phyloP scores from a whole-genome alignment of 73 alveolate genomes.

The Paramecium bursaria region DNA sequence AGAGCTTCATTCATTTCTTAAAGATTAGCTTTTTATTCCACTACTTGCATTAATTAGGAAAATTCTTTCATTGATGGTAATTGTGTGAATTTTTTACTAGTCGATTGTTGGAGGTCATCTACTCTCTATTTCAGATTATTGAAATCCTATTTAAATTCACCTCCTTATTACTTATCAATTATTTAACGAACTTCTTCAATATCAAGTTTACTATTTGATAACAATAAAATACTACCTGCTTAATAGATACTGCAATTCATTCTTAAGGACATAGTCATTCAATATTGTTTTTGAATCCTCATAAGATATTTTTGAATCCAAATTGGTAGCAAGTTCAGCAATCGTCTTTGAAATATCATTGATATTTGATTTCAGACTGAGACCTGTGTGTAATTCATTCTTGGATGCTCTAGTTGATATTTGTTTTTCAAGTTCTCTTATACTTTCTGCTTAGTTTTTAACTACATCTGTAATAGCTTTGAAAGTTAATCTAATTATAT shows the following conservation, averaged over 20 bases:
- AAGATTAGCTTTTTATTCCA: conserved; percentile 31
- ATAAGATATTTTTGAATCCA: conserved; percentile 88
- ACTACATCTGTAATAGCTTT: conserved; percentile 94
- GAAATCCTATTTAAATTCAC: conserved; percentile 38
- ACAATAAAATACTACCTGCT: conserved; percentile 11
- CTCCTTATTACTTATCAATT: conserved; percentile 40
- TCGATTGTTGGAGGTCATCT: conserved; percentile 1
- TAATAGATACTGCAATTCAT: conserved; percentile 70
- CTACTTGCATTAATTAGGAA: neutral
- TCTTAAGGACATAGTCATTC: conserved; percentile 90
- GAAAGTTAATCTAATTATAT: conserved; percentile 90
- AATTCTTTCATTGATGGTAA: conserved; percentile 50
- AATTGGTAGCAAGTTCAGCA: conserved; percentile 88
- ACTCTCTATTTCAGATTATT: neutral
- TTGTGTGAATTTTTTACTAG: conserved; percentile 8
- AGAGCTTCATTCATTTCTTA: conserved; percentile 56
- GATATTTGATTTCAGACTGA: conserved; percentile 91
- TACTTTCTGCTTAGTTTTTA: conserved; percentile 84
- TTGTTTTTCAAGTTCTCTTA: conserved; percentile 86
- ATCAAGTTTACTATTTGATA: conserved; percentile 24
- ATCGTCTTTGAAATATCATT: conserved; percentile 92
- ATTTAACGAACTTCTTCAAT: conserved; percentile 27
- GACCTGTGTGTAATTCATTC: conserved; percentile 86
- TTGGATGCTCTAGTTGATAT: conserved; percentile 93
- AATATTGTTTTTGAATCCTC: conserved; percentile 89